phyloP scores from a whole-genome alignment of 208 protist species.

The Vickermania ingenoplastis region DNA sequence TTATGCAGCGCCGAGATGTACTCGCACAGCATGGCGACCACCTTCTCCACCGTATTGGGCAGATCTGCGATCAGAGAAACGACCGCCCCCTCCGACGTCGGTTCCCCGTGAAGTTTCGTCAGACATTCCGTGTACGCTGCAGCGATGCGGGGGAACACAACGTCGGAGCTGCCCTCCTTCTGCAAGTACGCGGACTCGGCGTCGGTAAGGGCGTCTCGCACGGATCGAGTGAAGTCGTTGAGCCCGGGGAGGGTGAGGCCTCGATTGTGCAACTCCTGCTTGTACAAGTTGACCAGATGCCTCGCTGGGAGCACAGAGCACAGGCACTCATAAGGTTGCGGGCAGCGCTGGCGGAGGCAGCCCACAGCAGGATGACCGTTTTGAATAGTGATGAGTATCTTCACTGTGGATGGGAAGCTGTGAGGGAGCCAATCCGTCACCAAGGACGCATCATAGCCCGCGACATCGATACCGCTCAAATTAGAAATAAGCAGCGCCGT shows the following conservation, averaged over 20 bases:
- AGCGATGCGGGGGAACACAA: slow-evolving; percentile 44
- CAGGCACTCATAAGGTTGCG: slow-evolving; percentile 75
- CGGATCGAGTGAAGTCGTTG: slow-evolving; percentile 9
- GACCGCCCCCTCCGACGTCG: slow-evolving; percentile 31
- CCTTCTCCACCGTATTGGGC: slow-evolving; percentile 34
- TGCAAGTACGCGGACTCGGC: slow-evolving; percentile 57
- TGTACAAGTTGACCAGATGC: slow-evolving; percentile 34
- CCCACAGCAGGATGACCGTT: slow-evolving; percentile 58
- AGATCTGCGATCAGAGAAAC: slow-evolving; percentile 34
- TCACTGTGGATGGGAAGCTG: slow-evolving; percentile 39
- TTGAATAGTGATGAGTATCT: slow-evolving; percentile 49
- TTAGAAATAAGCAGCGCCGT: slow-evolving; percentile 44
- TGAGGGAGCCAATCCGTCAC: slow-evolving; percentile 60
- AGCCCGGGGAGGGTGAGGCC: slow-evolving; percentile 30
- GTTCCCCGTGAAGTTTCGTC: slow-evolving; percentile 10
- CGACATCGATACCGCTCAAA: slow-evolving; percentile 49
- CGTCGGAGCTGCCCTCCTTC: slow-evolving; percentile 44
- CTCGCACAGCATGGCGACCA: slow-evolving; percentile 32
- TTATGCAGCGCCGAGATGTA: slow-evolving; percentile 30
- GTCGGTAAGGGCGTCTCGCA: slow-evolving; percentile 17
- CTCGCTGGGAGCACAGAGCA: slow-evolving; percentile 44
- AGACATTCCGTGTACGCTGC: slow-evolving; percentile 40
- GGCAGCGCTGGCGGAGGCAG: slow-evolving; percentile 51
- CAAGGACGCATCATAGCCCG: slow-evolving; percentile 25
- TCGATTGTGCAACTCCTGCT: slow-evolving; percentile 13